Conservation (phyloP, 2,329 filamentous ascomycete species). For the Pseudogymnoascus sp. region DNA sequence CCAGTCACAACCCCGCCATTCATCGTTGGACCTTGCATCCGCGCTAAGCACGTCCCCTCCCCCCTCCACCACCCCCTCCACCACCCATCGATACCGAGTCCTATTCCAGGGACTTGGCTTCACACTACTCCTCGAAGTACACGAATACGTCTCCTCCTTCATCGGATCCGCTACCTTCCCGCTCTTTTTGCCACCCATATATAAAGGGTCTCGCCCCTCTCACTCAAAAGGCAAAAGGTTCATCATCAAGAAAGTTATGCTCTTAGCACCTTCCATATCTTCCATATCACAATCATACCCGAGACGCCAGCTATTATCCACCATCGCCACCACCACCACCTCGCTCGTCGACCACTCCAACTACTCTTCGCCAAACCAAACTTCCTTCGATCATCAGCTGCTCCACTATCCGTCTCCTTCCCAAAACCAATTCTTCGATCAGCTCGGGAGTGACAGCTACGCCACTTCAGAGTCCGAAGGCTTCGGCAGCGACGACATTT, state of each 20-base stretch:
- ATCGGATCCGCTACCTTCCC: not conserved
- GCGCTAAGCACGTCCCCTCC: not conserved
- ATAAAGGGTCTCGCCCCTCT: constrained; percentile 5
- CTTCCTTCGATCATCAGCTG: not conserved
- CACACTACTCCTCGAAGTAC: not conserved
- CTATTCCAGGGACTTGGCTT: not conserved
- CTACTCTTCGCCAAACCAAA: not conserved
- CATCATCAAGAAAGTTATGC: not conserved
- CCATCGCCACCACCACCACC: not conserved
- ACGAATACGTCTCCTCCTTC: not conserved
- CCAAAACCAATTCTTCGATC: not conserved
- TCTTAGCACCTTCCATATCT: constrained; percentile 1
- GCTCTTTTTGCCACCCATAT: not conserved
- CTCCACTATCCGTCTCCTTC: not conserved
- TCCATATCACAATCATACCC: constrained; percentile 1
- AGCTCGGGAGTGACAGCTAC: not conserved
- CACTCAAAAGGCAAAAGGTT: not conserved
- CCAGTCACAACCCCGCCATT: not conserved
- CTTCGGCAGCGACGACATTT: constrained; percentile 5
- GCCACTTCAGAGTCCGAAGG: not conserved
- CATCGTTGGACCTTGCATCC: not conserved
- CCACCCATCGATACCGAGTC: not conserved
- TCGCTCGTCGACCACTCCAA: not conserved
- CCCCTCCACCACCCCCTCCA: not conserved
- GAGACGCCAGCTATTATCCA: not conserved